Evolutionary conservation across 2,329 filamentous ascomycete species (phyloP).

Genomic region (Neofusicoccum kwambonambiense): DNA sequence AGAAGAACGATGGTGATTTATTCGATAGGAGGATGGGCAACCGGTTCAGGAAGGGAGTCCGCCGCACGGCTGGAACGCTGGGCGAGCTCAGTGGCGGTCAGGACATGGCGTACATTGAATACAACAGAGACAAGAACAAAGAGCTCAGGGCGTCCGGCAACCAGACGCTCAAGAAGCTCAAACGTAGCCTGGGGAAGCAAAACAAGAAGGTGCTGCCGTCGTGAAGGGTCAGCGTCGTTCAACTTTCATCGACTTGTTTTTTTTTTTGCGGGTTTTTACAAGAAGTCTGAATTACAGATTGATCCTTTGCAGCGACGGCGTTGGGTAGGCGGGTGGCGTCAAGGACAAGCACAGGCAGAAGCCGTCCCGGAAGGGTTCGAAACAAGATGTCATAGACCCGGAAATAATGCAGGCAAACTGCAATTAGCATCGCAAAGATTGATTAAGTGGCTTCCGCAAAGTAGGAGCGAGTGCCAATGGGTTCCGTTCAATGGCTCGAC

Average conservation of each 20-base stretch:
- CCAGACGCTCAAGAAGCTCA: conserved; percentile 17
- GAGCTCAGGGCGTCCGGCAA: conserved; percentile 11
- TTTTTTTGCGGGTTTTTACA: too few species aligned
- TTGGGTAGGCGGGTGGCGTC: not conserved
- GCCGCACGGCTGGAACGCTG: conserved; percentile 79
- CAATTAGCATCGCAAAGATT: too few species aligned
- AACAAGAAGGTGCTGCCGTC: conserved; percentile 7
- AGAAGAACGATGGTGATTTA: conserved; percentile 67
- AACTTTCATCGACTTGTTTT: not conserved
- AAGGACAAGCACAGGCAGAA: not conserved
- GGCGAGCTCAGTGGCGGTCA: conserved; percentile 86
- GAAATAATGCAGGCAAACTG: too few species aligned
- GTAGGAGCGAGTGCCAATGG: too few species aligned
- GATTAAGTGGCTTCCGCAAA: too few species aligned
- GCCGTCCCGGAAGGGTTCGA: too few species aligned
- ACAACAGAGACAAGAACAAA: conserved; percentile 19
- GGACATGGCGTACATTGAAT: conserved; percentile 80
- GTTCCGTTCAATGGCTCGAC: too few species aligned
- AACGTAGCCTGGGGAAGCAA: conserved; percentile 8
- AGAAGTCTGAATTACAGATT: not conserved
- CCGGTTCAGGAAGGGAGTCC: conserved; percentile 56
- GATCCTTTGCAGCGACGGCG: not conserved
- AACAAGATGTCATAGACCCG: not conserved
- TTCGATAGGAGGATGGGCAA: conserved; percentile 55
- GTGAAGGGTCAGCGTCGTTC: not conserved